Base-by-base conservation (phyloP, 2,329 filamentous ascomycete species). In the Beauveria varroae region DNA sequence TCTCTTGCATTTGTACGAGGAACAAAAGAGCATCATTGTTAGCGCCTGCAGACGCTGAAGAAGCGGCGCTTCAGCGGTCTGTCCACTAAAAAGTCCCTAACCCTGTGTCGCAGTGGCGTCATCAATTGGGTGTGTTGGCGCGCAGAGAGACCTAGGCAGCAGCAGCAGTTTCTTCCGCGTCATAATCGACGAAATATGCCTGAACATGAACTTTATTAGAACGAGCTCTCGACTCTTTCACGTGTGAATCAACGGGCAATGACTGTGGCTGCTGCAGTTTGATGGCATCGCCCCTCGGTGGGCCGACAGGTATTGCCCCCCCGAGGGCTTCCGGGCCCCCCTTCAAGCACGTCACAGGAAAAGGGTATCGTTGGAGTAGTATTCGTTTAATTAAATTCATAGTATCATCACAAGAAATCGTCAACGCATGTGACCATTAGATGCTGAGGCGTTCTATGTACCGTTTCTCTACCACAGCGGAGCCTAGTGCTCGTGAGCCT, bases 311-410 rank as follows among this genome's bases (percentile, higher is more conserved):
- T 37, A 26, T 24, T 43, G 55, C 43, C 20, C 24, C 46, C 56
- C 56, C 46, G 37, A 34, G 46, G 20, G 56, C 46, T 40, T 24
- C 55, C 55, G 28, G 54, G 47, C 24, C 16, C 20, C 34, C 34
- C 37, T 26, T 40, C 43, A n/a, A 49, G 22, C 20, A 58, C 20
- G 44, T 58, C 55, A 58, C 30, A 41, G 55, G 44, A 26, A 20
- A 58, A 9, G 9, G 4, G 24, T 2, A 20, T 55, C 40, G 24
- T 26, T 57, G 43, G 26, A 16, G 56, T 8, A 43, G 10, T 44
- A 28, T 51, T 46, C 8, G 37, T 5, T 60, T 49, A 60, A 46
- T 53, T 52, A 60, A 52, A 37, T 53, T 59, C 37, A 60, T 60
- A 46, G 18, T 12, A 46, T 59, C 47, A 52, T 59, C 26, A 59